These are phyloP conservation scores for Effrenium voratum DNA, from an alignment of 73 alveolate genomes.

Conservation along the genomic window DNA sequence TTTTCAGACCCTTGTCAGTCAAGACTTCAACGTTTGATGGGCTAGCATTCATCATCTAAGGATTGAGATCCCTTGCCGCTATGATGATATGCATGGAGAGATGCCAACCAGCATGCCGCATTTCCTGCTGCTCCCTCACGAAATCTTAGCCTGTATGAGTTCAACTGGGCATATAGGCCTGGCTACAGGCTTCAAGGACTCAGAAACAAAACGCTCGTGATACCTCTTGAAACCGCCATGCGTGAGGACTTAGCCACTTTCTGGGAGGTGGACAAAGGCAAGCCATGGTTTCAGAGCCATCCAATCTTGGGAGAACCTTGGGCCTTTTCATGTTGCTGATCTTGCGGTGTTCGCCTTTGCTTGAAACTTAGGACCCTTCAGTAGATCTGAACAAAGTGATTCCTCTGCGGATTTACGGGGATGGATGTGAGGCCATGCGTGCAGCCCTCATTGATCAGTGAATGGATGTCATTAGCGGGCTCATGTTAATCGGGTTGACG, in stretches of 20 bases:
- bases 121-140: background rate
- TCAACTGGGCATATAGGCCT: background rate
- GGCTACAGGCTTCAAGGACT: too few species aligned
- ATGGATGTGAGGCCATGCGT: background rate
- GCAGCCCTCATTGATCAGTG: background rate
- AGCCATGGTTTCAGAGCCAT: background rate
- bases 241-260: background rate
- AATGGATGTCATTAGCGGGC: too few species aligned
- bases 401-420: constrained; percentile 9
- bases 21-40: too few species aligned
- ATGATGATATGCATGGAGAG: too few species aligned
- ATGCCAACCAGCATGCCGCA: background rate
- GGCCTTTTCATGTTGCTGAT: background rate
- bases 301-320: background rate
- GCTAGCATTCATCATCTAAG: too few species aligned
- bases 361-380: background rate
- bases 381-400: background rate
- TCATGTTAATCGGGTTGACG: too few species aligned
- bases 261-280: background rate
- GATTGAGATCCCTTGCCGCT: too few species aligned
- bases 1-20: too few species aligned
- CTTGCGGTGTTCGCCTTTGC: background rate
- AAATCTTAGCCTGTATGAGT: background rate
- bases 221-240: background rate
- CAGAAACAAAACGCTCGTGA: background rate